These are phyloP conservation scores for Irpex rosettiformis DNA, from an alignment of 1,284 basidiomycete species.

Conservation along the genomic window DNA sequence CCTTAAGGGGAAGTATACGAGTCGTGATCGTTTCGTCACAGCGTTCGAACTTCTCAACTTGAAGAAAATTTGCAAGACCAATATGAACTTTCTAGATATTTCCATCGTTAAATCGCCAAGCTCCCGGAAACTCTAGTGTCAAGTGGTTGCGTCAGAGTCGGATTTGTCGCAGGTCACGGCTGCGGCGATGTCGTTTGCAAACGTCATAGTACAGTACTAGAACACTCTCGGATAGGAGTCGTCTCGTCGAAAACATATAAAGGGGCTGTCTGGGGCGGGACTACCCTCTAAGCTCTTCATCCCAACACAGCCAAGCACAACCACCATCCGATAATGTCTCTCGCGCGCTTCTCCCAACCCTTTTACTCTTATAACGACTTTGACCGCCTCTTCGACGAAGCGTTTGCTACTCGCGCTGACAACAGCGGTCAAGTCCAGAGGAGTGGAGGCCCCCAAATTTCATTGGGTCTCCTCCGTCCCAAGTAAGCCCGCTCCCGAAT, in stretches of 20 bases:
- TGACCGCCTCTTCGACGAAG: constrained; percentile 15
- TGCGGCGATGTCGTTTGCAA: too few species aligned
- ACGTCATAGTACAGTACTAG: neutral
- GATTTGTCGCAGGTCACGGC: too few species aligned
- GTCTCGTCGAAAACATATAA: neutral
- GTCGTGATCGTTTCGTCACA: too few species aligned
- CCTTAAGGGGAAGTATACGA: too few species aligned
- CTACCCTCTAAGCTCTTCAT: neutral
- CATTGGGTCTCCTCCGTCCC: constrained; percentile 10
- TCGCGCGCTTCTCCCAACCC: constrained; percentile 12
- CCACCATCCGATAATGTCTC: neutral
- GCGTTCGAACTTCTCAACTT: too few species aligned
- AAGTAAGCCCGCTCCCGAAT: constrained; percentile 8
- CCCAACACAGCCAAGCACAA: neutral
- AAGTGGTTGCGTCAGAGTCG: too few species aligned
- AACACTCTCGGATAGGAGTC: neutral
- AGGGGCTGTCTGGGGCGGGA: neutral
- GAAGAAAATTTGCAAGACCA: too few species aligned
- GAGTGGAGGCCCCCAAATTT: too few species aligned
- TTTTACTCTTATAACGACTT: constrained; percentile 12
- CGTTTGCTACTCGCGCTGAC: constrained; percentile 1
- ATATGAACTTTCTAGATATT: too few species aligned
- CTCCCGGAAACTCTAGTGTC: too few species aligned
- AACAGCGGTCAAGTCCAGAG: neutral
- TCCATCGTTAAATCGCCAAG: too few species aligned